Evolutionary conservation across 1,284 basidiomycete species (phyloP).

Genomic region (Ustilago vetiveriae): DNA sequence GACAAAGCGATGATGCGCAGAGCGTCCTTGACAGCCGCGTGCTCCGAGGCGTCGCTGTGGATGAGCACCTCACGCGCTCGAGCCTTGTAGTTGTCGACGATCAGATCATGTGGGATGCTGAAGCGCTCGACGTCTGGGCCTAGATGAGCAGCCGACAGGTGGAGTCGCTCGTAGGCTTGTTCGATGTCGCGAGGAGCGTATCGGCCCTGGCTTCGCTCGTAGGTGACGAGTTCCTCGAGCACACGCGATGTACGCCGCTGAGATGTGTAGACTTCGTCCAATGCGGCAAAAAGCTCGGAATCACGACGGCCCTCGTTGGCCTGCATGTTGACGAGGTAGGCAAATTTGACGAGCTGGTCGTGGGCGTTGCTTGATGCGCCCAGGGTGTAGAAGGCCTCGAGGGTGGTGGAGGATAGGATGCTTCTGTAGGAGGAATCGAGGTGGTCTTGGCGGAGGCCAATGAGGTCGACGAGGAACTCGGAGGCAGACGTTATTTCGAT

Average conservation of each 20-base stretch:
- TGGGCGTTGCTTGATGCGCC: conserved; percentile 27
- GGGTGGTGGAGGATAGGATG: conserved; percentile 8
- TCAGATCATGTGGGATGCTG: conserved; percentile 32
- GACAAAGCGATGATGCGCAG: conserved; percentile 25
- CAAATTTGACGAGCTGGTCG: conserved; percentile 49
- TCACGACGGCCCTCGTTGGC: conserved; percentile 7
- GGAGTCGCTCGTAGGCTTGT: conserved; percentile 38
- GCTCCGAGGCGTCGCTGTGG: conserved; percentile 33
- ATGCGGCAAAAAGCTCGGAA: conserved; percentile 25
- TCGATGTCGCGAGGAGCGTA: conserved; percentile 32
- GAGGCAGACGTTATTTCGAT: conserved; percentile 9
- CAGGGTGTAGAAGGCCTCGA: conserved; percentile 25
- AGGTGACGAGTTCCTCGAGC: conserved; percentile 38
- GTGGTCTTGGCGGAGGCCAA: conserved; percentile 26
- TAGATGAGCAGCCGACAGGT: conserved; percentile 24
- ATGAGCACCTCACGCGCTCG: conserved; percentile 33
- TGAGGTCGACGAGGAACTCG: conserved; percentile 22
- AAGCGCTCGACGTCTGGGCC: conserved; percentile 28
- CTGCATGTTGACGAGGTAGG: conserved; percentile 42
- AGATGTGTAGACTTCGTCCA: conserved; percentile 24
- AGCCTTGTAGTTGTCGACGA: conserved; percentile 40
- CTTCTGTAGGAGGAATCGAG: conserved; percentile 15
- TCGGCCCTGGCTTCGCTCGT: conserved; percentile 39
- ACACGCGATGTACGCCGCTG: conserved; percentile 34
- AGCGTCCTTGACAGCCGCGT: conserved; percentile 39